Conservation (phyloP, 768 basidiomycete genomes). For the Pholiota conissans region DNA sequence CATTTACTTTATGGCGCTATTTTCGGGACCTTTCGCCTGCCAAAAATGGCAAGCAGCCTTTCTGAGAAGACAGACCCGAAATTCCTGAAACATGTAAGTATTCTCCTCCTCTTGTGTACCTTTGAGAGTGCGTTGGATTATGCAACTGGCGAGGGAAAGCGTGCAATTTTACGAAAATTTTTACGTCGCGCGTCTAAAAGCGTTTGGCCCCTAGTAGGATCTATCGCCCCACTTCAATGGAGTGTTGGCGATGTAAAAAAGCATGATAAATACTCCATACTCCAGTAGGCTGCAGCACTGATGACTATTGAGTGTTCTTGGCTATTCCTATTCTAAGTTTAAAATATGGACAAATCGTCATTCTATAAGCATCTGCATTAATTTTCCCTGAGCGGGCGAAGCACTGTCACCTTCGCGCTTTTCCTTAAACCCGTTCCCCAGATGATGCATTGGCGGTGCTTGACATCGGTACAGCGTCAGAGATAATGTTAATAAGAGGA, state of each 20-base stretch:
- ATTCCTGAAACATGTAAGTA: constrained; percentile 5
- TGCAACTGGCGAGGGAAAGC: too few relatives aligned
- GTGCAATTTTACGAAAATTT: too few relatives aligned
- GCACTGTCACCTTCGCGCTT: not conserved
- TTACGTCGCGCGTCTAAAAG: too few relatives aligned
- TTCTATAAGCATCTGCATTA: not conserved
- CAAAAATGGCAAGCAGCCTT: constrained; percentile 1
- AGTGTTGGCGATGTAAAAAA: too few relatives aligned
- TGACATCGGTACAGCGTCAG: not conserved
- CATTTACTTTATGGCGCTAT: constrained; percentile 5
- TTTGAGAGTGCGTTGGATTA: too few relatives aligned
- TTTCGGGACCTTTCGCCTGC: not conserved
- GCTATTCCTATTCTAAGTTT: too few relatives aligned
- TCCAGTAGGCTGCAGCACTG: not conserved
- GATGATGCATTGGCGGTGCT: not conserved
- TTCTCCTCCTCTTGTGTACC: not conserved
- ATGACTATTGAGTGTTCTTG: too few relatives aligned
- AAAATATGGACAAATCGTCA: too few relatives aligned
- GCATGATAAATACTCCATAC: not conserved
- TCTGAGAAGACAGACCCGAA: constrained; percentile 4
- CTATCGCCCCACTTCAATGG: too few relatives aligned
- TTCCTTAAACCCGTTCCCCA: not conserved
- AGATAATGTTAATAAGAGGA: too few relatives aligned
- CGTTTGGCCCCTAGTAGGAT: too few relatives aligned
- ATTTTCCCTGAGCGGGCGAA: not conserved